A percentile compares a stretch with the other conserved stretches of the same genome.
Evolutionary conservation across 2,329 filamentous ascomycete genomes (phyloP).

Genomic region (Mycosphaerella arachidis): DNA sequence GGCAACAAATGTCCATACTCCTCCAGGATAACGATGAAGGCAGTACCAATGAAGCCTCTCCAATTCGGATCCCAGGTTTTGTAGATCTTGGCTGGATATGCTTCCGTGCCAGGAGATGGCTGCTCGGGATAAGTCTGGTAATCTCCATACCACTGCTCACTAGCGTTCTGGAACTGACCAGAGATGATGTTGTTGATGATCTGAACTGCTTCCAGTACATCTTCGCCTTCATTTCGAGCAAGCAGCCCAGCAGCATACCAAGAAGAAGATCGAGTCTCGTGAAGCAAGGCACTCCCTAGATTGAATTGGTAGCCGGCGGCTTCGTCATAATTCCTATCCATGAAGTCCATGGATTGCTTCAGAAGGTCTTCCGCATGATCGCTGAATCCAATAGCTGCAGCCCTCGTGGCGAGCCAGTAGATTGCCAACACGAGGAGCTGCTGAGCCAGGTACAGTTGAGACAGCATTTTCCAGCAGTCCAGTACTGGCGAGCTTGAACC

Average conservation of each 20-base stretch:
- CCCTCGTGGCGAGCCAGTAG: not conserved
- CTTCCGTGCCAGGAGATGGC: slow-evolving; percentile 50
- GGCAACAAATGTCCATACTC: slow-evolving; percentile 52
- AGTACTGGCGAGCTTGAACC: no score
- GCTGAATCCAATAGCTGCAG: not conserved
- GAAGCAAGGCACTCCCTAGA: slow-evolving; percentile 44
- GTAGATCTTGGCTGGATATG: slow-evolving; percentile 51
- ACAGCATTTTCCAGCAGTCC: not conserved
- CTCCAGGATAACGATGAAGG: slow-evolving; percentile 55
- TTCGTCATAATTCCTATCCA: slow-evolving; percentile 54
- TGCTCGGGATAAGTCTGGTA: slow-evolving; percentile 56
- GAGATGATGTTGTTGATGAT: slow-evolving; percentile 53
- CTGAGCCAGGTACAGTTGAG: not conserved
- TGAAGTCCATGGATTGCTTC: slow-evolving; percentile 14
- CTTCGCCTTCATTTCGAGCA: slow-evolving; percentile 49
- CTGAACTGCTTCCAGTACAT: slow-evolving; percentile 49
- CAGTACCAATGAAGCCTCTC: slow-evolving; percentile 59
- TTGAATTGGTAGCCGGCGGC: slow-evolving; percentile 51
- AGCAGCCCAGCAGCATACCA: slow-evolving; percentile 59
- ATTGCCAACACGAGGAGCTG: not conserved
- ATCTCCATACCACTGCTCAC: slow-evolving; percentile 54
- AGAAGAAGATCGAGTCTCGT: slow-evolving; percentile 54
- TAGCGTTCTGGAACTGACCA: slow-evolving; percentile 50
- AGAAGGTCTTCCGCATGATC: slow-evolving; percentile 9
- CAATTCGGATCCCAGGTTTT: slow-evolving; percentile 60